Conservation (phyloP, 2,329 filamentous ascomycete genomes). For the Claviceps sp. region DNA sequence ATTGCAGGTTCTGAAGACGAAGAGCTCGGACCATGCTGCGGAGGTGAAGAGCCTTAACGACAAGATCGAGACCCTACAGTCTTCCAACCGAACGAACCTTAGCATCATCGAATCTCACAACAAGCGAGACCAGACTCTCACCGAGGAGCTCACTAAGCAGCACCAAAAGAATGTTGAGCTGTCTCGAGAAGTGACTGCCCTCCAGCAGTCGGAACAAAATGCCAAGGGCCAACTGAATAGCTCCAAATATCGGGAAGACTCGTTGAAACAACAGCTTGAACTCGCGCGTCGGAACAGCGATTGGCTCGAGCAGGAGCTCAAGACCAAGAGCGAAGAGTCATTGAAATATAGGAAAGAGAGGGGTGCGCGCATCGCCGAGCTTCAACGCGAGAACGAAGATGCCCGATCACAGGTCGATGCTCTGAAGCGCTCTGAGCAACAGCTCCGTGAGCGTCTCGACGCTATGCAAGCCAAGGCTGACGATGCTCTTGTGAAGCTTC, state of each 20-base stretch:
- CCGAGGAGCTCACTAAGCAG: constrained; percentile 74
- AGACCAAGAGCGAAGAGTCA: constrained; percentile 76
- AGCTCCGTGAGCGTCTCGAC: constrained; percentile 67
- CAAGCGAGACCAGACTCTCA: constrained; percentile 69
- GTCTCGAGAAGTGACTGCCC: constrained; percentile 63
- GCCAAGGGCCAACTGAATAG: constrained; percentile 68
- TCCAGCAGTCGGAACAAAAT: constrained; percentile 75
- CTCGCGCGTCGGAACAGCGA: constrained; percentile 81
- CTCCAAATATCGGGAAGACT: constrained; percentile 82
- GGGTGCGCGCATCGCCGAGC: constrained; percentile 72
- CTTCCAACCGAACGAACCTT: constrained; percentile 82
- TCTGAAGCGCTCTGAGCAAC: constrained; percentile 65
- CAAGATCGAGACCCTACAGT: constrained; percentile 76
- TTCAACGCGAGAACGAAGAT: constrained; percentile 83
- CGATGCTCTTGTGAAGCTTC: constrained; percentile 66
- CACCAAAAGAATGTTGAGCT: constrained; percentile 80
- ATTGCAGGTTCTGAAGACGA: constrained; percentile 63
- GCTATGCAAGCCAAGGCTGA: constrained; percentile 80
- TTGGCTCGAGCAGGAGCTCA: constrained; percentile 84
- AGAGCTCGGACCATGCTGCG: constrained; percentile 58
- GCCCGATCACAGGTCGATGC: constrained; percentile 63
- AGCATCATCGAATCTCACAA: constrained; percentile 84
- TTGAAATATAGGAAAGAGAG: constrained; percentile 92
- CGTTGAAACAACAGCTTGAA: constrained; percentile 79
- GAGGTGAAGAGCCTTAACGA: constrained; percentile 66